Base-by-base conservation (phyloP, 1,284 basidiomycete species). In the Microbotryum silenes-acaulis region DNA sequence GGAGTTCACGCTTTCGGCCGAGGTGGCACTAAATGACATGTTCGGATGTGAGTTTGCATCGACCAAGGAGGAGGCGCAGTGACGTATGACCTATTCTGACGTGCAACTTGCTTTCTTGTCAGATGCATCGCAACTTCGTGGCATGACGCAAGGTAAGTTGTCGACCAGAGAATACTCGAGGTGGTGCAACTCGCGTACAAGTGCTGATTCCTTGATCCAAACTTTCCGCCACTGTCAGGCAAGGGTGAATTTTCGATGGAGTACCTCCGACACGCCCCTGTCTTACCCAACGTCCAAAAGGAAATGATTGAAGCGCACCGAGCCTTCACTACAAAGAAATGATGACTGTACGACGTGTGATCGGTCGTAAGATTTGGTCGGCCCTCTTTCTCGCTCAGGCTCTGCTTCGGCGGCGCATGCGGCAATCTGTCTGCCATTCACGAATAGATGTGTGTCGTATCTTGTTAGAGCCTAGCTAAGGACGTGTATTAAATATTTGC, bases 11-110 rank as follows among this genome's bases (percentile, higher is more conserved):
- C 83, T 88, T 60, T 82, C 83, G 25, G 91, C 91, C 31, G 94
- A 97, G 74, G 93, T 98, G 18, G 86, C 89, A 10, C 77, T 98
- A 75, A 97, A 94, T 77, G 94, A 98, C 74, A 98, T 99, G 96
- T 98, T 98, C 75, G 94, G 94, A 37, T 98, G 68, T 71, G 27
- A 45, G 60, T 57, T 42, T 57, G 45, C 42, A n/a, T 14, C 21
- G 56, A 16, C n/a, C 3, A 10, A 21, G 20, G 51, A 56, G 25
- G 12, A 29, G 16, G 42, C 29, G 18, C 20, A 29, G 25, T 25
- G 31, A 50, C 33, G 12, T 18, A 51, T 16, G 21, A n/a, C 37
- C 12, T 12, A 42, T 16, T 53, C 23, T 33, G 23, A 45, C 29
- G 45, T 48, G 51, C 37, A 37, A 18, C 47, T 42, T 18, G 20